phyloP scores from a whole-genome alignment of 257 asterid species.

The Solanum dulcamara region DNA sequence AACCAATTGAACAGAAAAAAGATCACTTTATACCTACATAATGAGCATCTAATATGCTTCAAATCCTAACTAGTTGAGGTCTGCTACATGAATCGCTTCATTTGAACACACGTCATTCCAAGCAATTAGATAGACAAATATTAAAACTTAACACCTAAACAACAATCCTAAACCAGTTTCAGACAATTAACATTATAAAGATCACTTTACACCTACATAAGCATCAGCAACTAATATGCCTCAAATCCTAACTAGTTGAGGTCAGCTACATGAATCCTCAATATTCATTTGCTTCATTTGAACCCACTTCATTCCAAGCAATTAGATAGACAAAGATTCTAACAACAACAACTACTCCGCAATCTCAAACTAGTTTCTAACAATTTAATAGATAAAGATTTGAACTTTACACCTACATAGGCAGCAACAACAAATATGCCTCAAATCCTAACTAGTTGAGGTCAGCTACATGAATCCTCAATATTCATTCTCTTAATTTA shows the following conservation, averaged over 20 bases:
- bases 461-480: background rate
- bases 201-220: background rate
- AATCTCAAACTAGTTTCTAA: background rate
- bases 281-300: background rate
- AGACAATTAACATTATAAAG: too few relatives aligned
- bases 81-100: background rate
- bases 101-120: background rate
- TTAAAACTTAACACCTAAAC: background rate
- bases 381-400: background rate
- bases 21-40: background rate
- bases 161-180: background rate
- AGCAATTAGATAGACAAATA: background rate
- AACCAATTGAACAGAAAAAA: background rate
- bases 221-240: background rate
- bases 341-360: background rate
- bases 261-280: background rate
- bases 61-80: background rate
- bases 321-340: background rate
- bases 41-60: background rate
- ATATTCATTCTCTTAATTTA: background rate
- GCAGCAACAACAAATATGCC: background rate
- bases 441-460: background rate
- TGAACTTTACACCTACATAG: background rate
- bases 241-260: background rate
- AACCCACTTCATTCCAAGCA: background rate